Percentiles rank a stretch among this genome's conserved stretches.
phyloP scores from a whole-genome alignment of 192 early-diverging fungal species.

The Coemansia sp. region DNA sequence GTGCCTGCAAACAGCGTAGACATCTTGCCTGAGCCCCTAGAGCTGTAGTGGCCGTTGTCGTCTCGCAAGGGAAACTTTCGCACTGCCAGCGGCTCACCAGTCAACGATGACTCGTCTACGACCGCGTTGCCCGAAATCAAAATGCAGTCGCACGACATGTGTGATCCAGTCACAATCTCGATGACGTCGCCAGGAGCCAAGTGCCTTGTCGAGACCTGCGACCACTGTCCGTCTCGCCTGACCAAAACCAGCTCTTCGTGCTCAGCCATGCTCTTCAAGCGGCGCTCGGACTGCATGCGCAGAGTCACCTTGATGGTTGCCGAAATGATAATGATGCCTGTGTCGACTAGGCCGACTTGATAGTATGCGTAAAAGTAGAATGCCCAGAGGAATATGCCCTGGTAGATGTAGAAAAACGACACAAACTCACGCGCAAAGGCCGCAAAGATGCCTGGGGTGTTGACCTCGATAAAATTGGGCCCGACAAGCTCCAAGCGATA shows the following conservation, averaged over 20 bases:
- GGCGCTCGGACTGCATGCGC: slow-evolving; percentile 43
- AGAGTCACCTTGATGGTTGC: slow-evolving; percentile 54
- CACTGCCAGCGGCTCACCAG: slow-evolving; percentile 70
- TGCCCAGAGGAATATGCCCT: slow-evolving; percentile 56
- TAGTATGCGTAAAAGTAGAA: slow-evolving; percentile 57
- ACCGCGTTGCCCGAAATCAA: slow-evolving; percentile 62
- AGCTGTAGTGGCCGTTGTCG: slow-evolving; percentile 48
- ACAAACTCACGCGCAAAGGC: slow-evolving; percentile 57
- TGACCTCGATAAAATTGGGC: slow-evolving; percentile 59
- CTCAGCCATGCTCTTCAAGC: slow-evolving; percentile 56
- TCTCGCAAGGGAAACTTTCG: slow-evolving; percentile 64
- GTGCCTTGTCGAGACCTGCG: slow-evolving; percentile 44
- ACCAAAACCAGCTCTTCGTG: slow-evolving; percentile 40
- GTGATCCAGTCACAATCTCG: slow-evolving; percentile 31
- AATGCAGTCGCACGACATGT: slow-evolving; percentile 62
- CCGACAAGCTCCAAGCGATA: slow-evolving; percentile 57
- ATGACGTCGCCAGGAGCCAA: slow-evolving; percentile 64
- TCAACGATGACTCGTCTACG: slow-evolving; percentile 67
- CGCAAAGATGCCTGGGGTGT: slow-evolving; percentile 39
- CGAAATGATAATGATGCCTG: slow-evolving; percentile 51
- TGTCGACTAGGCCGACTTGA: slow-evolving; percentile 55
- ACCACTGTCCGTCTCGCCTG: slow-evolving; percentile 60
- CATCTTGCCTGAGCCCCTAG: slow-evolving; percentile 46
- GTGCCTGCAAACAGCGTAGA: slow-evolving; percentile 68
- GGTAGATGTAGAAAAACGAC: slow-evolving; percentile 54